Evolutionary conservation across 768 basidiomycete species (phyloP).

Genomic region (Phlebiopsis flavidoalba): DNA sequence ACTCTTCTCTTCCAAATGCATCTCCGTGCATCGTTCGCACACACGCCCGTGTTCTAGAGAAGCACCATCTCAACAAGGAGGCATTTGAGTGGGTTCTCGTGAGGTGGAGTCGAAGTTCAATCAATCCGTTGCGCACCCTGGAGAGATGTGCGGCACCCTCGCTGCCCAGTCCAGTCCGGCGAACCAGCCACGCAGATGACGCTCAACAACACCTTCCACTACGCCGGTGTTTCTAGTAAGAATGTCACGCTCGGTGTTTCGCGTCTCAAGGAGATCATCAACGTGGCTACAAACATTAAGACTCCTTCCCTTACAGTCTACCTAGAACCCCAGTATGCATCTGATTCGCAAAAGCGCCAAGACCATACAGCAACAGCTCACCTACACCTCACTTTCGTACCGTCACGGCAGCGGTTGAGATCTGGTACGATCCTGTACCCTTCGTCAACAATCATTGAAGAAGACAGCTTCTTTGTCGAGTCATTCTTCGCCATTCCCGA

Average conservation of each 20-base stretch:
- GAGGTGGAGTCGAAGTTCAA: constrained; percentile 97
- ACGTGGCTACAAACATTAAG: constrained; percentile 97
- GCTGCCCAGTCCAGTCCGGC: constrained; percentile 98
- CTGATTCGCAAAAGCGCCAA: constrained; percentile 65
- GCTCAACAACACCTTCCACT: constrained; percentile 97
- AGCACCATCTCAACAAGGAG: constrained; percentile 82
- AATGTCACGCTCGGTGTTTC: constrained; percentile 99
- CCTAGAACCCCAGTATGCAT: constrained; percentile 65
- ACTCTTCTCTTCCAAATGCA: constrained; percentile 93
- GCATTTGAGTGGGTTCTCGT: constrained; percentile 97
- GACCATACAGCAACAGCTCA: constrained; percentile 88
- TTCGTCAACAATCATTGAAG: constrained; percentile 89
- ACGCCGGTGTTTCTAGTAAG: constrained; percentile 99
- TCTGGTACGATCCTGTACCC: constrained; percentile 98
- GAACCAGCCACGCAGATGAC: constrained; percentile 99
- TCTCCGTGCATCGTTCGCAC: constrained; percentile 83
- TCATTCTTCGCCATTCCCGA: constrained; percentile 99
- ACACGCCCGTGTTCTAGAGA: constrained; percentile 83
- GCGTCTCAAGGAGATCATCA: constrained; percentile 98
- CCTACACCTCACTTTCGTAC: constrained; percentile 92
- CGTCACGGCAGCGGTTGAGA: constrained; percentile 92
- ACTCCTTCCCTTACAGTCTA: constrained; percentile 96
- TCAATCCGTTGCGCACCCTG: constrained; percentile 84
- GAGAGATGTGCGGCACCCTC: constrained; percentile 98
- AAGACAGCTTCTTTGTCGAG: constrained; percentile 93